Percentiles rank a stretch among this genome's conserved stretches.
These are phyloP conservation scores for Acanthochlamys bracteata DNA, from an alignment of 106 monocot genomes.

Conservation along the genomic window DNA sequence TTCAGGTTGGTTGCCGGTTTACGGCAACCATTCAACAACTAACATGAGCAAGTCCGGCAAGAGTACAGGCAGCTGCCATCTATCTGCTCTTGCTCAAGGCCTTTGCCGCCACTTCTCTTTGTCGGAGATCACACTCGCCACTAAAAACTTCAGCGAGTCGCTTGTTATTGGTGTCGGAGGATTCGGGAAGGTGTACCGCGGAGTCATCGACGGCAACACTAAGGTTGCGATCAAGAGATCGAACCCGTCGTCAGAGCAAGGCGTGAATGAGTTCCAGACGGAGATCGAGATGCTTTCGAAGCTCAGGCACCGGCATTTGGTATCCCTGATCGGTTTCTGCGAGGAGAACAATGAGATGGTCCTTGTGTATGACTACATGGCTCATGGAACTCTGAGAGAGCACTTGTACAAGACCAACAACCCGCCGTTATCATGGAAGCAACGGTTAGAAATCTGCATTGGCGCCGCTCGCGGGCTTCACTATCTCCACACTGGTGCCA, in stretches of 20 bases:
- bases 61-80: slow-evolving; percentile 45
- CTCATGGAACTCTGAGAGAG: slow-evolving; percentile 57
- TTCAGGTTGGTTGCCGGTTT: slow-evolving; percentile 73
- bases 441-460: slow-evolving; percentile 63
- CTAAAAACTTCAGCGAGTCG: slow-evolving; percentile 66
- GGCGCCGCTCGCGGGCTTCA: slow-evolving; percentile 67
- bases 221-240: slow-evolving; percentile 71
- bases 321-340: slow-evolving; percentile 76
- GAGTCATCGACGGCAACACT: slow-evolving; percentile 27
- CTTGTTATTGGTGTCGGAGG: slow-evolving; percentile 82
- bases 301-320: slow-evolving; percentile 70
- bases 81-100: slow-evolving; percentile 32
- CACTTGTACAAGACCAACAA: slow-evolving; percentile 61
- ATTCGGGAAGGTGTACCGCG: slow-evolving; percentile 77
- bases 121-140: slow-evolving; percentile 56
- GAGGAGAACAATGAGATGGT: slow-evolving; percentile 70
- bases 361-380: slow-evolving; percentile 80
- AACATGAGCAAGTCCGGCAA: slow-evolving; percentile 23
- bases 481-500: slow-evolving; percentile 82
- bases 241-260: slow-evolving; percentile 68
- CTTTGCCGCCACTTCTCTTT: slow-evolving; percentile 78
- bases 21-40: slow-evolving; percentile 30
- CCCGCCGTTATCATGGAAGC: slow-evolving; percentile 51
- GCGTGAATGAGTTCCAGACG: slow-evolving; percentile 66
- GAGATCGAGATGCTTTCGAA: slow-evolving; percentile 95